Percentiles rank a stretch among this genome's conserved stretches.
Conservation (phyloP, 306 rosid genomes). For the Prunus persica region Prunus_persica_NCBIv2 NC_034016.1:12762501-12763000, state of each 20-base stretch:
- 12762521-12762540: constrained; percentile 34
- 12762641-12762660: constrained; percentile 32
- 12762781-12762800: constrained; percentile 24
- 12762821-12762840: constrained; percentile 30
- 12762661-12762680: constrained; percentile 38
- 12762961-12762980: constrained; percentile 28
- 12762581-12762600: constrained; percentile 38
- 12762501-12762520: constrained; percentile 36
- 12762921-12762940: constrained; percentile 34
- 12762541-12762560: constrained; percentile 23
- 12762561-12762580: constrained; percentile 34
- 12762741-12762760: constrained; percentile 27
- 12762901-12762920: constrained; percentile 21
- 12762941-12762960: constrained; percentile 29
- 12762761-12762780: constrained; percentile 30
- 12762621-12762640: constrained; percentile 37
- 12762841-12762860: constrained; percentile 3
- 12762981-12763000: constrained; percentile 34
- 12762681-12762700: constrained; percentile 34
- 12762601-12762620: constrained; percentile 27
- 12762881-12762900: constrained; percentile 28
- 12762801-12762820: constrained; percentile 32
- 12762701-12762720: constrained; percentile 36
- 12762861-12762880: constrained; percentile 29
- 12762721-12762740: constrained; percentile 29